Evolutionary conservation across 805 yeast genomes (phyloP).

Genomic region (Wickerhamiella australiensis): DNA sequence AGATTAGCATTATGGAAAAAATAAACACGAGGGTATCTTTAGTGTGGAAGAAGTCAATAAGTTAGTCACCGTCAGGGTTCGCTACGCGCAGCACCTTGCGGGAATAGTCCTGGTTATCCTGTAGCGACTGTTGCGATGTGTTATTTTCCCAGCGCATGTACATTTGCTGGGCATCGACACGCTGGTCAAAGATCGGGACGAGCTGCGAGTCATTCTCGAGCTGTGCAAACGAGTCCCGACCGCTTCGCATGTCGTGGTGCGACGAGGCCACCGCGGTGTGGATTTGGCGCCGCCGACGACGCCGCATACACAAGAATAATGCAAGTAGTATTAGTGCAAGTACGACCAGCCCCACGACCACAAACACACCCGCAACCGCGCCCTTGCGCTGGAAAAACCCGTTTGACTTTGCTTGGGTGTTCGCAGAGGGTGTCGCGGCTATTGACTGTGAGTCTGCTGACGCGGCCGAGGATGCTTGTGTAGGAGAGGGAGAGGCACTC

Average conservation of each 20-base stretch:
- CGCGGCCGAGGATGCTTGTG: conserved; percentile 13
- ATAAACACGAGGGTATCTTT: background rate
- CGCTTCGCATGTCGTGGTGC: conserved; percentile 16
- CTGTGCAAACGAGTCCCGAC: conserved; percentile 13
- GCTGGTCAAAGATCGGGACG: conserved; percentile 40
- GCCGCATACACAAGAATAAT: conserved; percentile 34
- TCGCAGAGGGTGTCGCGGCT: background rate
- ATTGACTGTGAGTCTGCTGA: conserved; percentile 13
- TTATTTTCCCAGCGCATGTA: conserved; percentile 38
- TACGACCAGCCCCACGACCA: conserved; percentile 59
- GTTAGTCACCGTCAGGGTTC: conserved; percentile 31
- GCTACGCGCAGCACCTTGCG: conserved; percentile 45
- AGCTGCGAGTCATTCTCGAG: conserved; percentile 25
- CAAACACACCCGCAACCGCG: conserved; percentile 76
- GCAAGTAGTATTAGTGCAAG: conserved; percentile 35
- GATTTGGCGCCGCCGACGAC: conserved; percentile 12
- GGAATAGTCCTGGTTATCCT: conserved; percentile 47
- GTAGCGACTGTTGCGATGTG: conserved; percentile 37
- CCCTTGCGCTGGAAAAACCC: conserved; percentile 55
- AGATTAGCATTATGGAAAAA: background rate
- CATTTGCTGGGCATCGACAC: conserved; percentile 47
- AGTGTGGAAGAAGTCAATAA: background rate
- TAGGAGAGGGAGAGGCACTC: conserved; percentile 12
- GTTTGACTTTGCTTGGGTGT: conserved; percentile 3
- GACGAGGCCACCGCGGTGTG: conserved; percentile 14